These are phyloP conservation scores for Penicillium corylophilum DNA, from an alignment of 2,329 filamentous ascomycete genomes.

Conservation along the genomic window DNA sequence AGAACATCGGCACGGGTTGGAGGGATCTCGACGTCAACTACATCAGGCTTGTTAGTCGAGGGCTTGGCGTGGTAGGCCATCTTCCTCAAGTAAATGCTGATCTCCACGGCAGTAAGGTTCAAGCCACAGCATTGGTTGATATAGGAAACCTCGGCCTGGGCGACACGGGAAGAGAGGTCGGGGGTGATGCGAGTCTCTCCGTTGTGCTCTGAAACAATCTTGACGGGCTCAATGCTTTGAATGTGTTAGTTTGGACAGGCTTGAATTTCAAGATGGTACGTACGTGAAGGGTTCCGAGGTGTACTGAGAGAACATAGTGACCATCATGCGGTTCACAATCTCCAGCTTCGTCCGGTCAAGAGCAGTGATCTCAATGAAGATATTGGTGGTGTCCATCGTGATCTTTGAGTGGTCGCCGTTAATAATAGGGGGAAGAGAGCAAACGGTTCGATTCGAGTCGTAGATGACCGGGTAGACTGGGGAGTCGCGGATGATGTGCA, in stretches of 20 bases:
- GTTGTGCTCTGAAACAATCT: slow-evolving; percentile 91
- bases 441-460: slow-evolving; percentile 80
- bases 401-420: slow-evolving; percentile 98
- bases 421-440: slow-evolving; percentile 95
- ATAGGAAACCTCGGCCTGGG: slow-evolving; percentile 85
- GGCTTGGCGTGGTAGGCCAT: slow-evolving; percentile 86
- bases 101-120: slow-evolving; percentile 67
- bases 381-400: slow-evolving; percentile 81
- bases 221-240: slow-evolving; percentile 74
- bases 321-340: slow-evolving; percentile 91
- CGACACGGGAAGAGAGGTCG: slow-evolving; percentile 71
- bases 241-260: slow-evolving; percentile 4
- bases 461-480: slow-evolving; percentile 95
- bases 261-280: slow-evolving; percentile 12
- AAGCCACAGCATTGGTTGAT: slow-evolving; percentile 92
- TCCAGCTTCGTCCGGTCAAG: slow-evolving; percentile 95
- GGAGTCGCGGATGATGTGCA: slow-evolving; percentile 91
- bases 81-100: slow-evolving; percentile 77
- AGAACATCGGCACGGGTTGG: slow-evolving; percentile 91
- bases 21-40: slow-evolving; percentile 80
- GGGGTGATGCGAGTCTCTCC: slow-evolving; percentile 77
- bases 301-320: slow-evolving; percentile 96
- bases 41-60: slow-evolving; percentile 65
- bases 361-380: slow-evolving; percentile 96
- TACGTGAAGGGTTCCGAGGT: slow-evolving; percentile 80